phyloP scores from a whole-genome alignment of 306 rosid genomes.

The Lupinus albus region DNA sequence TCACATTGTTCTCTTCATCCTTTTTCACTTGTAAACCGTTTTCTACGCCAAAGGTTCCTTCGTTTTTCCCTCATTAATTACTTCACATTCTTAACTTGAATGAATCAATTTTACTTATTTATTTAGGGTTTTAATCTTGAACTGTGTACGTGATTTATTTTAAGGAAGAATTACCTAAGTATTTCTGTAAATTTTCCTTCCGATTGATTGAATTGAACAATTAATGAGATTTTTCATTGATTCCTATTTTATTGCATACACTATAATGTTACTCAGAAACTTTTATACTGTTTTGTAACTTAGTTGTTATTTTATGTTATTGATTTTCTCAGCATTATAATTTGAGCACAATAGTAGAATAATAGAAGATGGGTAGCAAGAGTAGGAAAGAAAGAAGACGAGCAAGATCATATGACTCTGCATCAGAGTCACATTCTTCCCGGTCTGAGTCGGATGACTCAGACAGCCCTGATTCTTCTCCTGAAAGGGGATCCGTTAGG shows the following conservation, averaged over 20 bases:
- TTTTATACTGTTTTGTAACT: not conserved
- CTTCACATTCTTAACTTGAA: not conserved
- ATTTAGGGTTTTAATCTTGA: not conserved
- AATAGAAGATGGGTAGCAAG: conserved; percentile 5
- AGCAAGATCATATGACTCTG: conserved; percentile 30
- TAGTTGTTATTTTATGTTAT: not conserved
- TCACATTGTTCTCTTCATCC: not conserved
- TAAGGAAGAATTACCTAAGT: not conserved
- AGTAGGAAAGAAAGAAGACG: conserved; percentile 27
- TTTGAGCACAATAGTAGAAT: not conserved
- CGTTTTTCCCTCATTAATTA: not conserved
- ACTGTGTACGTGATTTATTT: too few species aligned
- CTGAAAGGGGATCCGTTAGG: conserved; percentile 1
- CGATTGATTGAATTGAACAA: too few species aligned
- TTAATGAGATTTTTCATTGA: not conserved
- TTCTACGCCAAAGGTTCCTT: conserved; percentile 21
- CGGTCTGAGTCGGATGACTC: conserved; percentile 9
- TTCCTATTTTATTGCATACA: not conserved
- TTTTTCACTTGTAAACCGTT: not conserved
- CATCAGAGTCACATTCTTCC: conserved; percentile 25
- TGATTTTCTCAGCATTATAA: not conserved
- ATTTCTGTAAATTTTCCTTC: not conserved
- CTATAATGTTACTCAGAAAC: not conserved
- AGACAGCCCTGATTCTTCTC: conserved; percentile 3
- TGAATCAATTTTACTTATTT: not conserved